Conservation (phyloP, 306 rosid species). For the Ammopiptanthus mongolicus region DNA sequence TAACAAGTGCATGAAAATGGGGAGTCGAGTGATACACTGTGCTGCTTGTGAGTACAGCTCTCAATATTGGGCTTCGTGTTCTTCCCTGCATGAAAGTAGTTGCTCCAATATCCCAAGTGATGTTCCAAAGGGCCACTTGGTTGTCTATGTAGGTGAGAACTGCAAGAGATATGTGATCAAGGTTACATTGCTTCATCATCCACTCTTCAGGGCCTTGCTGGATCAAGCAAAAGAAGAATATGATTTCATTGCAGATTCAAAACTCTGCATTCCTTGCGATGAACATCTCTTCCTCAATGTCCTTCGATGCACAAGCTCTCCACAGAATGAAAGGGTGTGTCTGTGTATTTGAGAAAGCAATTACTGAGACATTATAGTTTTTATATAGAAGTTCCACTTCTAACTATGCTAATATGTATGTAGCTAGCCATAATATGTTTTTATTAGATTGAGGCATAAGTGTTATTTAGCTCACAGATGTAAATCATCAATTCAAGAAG, state of each 20-base stretch:
- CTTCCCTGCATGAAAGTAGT: conserved; percentile 35
- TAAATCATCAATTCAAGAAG: conserved; percentile 19
- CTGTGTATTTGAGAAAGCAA: conserved; percentile 29
- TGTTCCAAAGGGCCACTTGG: conserved; percentile 94
- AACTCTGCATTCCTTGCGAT: conserved; percentile 82
- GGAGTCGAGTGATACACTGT: conserved; percentile 41
- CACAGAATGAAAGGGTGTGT: conserved; percentile 30
- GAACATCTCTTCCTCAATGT: conserved; percentile 66
- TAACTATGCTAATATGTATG: conserved; percentile 16
- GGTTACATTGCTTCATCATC: conserved; percentile 62
- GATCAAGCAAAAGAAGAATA: conserved; percentile 87
- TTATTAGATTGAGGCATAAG: conserved; percentile 25
- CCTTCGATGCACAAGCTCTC: conserved; percentile 53
- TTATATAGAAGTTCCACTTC: conserved; percentile 13
- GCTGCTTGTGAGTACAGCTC: conserved; percentile 45
- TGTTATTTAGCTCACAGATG: conserved; percentile 24
- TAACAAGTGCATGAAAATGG: conserved; percentile 75
- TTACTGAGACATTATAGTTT: conserved; percentile 21
- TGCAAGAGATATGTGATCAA: conserved; percentile 74
- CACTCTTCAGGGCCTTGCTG: conserved; percentile 74
- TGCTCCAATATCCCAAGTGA: conserved; percentile 66
- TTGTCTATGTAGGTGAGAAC: conserved; percentile 77
- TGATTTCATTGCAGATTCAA: conserved; percentile 56
- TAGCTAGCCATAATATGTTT: conserved; percentile 32
- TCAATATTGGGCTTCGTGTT: conserved; percentile 54